Conservation (phyloP, 2,329 filamentous ascomycete species). For the Penicillium sp. region DNA sequence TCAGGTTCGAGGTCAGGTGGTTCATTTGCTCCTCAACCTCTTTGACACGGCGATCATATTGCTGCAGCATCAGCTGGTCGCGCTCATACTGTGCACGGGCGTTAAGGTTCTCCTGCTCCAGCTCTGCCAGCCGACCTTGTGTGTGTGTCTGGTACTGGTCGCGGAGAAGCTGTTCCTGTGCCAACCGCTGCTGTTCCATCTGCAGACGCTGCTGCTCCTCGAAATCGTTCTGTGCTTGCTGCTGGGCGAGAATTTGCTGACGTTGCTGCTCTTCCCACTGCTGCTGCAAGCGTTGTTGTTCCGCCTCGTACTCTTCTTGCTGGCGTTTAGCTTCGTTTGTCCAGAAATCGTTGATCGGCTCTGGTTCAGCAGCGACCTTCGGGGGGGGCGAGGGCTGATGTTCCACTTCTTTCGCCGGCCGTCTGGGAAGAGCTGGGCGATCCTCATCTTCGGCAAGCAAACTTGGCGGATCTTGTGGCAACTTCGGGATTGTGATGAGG, state of each 20-base stretch:
- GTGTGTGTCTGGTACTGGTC: conserved; percentile 93
- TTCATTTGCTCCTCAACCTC: conserved; percentile 81
- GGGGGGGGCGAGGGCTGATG: conserved; percentile 66
- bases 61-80: conserved; percentile 95
- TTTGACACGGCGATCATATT: conserved; percentile 94
- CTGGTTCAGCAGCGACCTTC: conserved; percentile 70
- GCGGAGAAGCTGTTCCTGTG: conserved; percentile 82
- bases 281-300: conserved; percentile 83
- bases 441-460: conserved; percentile 80
- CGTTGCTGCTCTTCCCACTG: conserved; percentile 79
- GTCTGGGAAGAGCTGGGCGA: conserved; percentile 75
- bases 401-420: conserved; percentile 69
- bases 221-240: conserved; percentile 90
- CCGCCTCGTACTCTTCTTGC: conserved; percentile 91
- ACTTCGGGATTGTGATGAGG: conserved; percentile 90
- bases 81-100: conserved; percentile 92
- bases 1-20: conserved; percentile 77
- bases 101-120: conserved; percentile 92
- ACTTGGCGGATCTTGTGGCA: conserved; percentile 90
- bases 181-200: conserved; percentile 82
- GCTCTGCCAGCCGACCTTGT: conserved; percentile 88
- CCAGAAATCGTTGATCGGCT: conserved; percentile 98
- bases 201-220: conserved; percentile 89
- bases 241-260: conserved; percentile 75
- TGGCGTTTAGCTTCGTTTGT: conserved; percentile 86